Evolutionary conservation across 1,139 yeast genomes (phyloP), one percentile per base, ranked within the genome.

Genomic region (Saccharomyces pastorianus): DNA sequence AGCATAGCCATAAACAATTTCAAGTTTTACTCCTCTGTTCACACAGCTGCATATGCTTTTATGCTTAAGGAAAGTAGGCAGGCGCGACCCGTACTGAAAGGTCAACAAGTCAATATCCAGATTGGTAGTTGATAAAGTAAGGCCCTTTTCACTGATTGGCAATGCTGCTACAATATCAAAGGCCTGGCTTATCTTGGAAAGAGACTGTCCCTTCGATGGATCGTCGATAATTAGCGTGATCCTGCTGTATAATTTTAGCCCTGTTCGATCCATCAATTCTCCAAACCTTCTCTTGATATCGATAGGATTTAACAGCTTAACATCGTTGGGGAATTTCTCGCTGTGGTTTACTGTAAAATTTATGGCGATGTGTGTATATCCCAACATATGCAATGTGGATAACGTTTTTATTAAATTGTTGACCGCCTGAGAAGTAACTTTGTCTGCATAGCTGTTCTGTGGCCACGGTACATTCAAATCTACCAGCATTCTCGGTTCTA

Each of bases 401-500:
- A 86, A 69, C 8, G 81, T 76, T 51, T 76, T 75, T 59, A 77
- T 77, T 50, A 85, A 65, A 42, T 70, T 70, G 0, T 64, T 63
- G 6, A 83, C 61, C 55, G 83, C 81, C 9, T 67, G 62, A 1
- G 69, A 59, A 0, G 77, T 65, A 1, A 82, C 79, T 29, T 71
- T 68, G 11, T 71, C 61, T 3, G 70, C 61, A 65, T 79, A 83
- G 59, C 76, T 74, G 49, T 70, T 66, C 53, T 76, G 80, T 0
- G 96, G 96, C 93, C 96, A 90, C 23, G 83, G 82, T 4, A 90
- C 84, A 67, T 90, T 90, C 58, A 90, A 75, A 71, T 90, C 97
- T 59, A 82, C 84, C 58, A 77, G 73, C 83, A 80, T 78, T 13
- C 6, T 47, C n/a, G 20, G 20, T 9, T 20, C 7, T 27, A 8